A percentile compares a stretch with the other conserved stretches of the same genome.
Evolutionary conservation across 2,329 filamentous ascomycete genomes (phyloP).

Genomic region (Colletotrichum chrysophilum): DNA sequence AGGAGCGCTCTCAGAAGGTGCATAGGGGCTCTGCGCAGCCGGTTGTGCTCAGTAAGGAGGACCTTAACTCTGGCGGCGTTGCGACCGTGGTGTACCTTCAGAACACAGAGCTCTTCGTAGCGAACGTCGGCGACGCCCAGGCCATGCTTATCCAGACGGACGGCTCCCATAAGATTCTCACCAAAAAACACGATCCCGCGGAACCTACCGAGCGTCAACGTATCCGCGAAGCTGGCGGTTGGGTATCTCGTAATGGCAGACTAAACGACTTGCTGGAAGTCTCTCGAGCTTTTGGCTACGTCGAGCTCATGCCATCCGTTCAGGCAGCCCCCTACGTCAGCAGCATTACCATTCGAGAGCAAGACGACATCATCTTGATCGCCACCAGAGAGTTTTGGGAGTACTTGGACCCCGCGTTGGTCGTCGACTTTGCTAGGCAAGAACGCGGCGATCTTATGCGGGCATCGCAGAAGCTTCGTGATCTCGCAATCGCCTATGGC

Average conservation of each 20-base stretch:
- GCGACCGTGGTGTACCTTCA: conserved; percentile 92
- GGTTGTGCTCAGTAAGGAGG: conserved; percentile 84
- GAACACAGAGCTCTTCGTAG: conserved; percentile 88
- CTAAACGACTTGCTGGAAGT: conserved; percentile 92
- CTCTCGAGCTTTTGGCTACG: conserved; percentile 93
- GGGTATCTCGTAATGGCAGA: conserved; percentile 92
- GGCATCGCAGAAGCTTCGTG: conserved; percentile 90
- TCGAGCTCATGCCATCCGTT: conserved; percentile 89
- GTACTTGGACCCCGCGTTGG: conserved; percentile 85
- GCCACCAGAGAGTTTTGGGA: conserved; percentile 96
- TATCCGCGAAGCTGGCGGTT: conserved; percentile 93
- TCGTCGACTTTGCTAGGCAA: conserved; percentile 88
- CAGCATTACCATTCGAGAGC: conserved; percentile 79
- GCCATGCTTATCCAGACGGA: conserved; percentile 94
- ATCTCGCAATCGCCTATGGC: conserved; percentile 94
- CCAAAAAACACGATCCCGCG: conserved; percentile 91
- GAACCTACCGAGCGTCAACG: conserved; percentile 83
- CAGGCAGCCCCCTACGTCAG: conserved; percentile 88
- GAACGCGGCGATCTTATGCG: conserved; percentile 92
- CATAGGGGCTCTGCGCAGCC: conserved; percentile 76
- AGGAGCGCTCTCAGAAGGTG: conserved; percentile 70
- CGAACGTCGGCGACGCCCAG: conserved; percentile 94
- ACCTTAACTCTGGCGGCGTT: conserved; percentile 87
- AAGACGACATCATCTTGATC: conserved; percentile 91
- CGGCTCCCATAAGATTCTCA: conserved; percentile 82